phyloP scores from a whole-genome alignment of 169 alveolate genomes.

The Perkinsus chesapeaki region DNA sequence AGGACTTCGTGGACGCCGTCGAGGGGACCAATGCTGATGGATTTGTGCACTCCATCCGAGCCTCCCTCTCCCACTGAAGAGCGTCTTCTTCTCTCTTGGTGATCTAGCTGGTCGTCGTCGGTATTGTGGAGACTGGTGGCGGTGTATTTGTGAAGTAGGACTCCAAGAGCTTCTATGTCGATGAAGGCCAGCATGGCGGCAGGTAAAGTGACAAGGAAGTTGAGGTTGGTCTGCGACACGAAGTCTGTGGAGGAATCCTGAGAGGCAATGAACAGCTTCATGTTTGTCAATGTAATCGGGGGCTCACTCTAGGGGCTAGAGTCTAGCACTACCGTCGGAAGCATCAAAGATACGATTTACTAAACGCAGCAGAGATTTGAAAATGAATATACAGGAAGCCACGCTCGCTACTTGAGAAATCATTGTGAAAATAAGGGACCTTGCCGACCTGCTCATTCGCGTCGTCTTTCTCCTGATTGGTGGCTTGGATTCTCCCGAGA shows the following conservation, averaged over 20 bases:
- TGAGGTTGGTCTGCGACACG: background rate
- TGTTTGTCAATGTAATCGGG: too few relatives aligned
- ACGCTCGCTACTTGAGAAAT: too few relatives aligned
- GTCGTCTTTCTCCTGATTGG: background rate
- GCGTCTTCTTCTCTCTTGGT: too few relatives aligned
- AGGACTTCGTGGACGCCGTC: background rate
- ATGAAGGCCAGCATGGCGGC: background rate
- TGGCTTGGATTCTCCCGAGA: background rate
- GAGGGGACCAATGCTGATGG: background rate
- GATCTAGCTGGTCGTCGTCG: background rate
- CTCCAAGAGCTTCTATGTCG: background rate
- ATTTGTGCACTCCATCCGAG: background rate
- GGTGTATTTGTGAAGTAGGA: background rate
- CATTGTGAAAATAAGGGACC: background rate
- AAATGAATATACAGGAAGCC: too few relatives aligned
- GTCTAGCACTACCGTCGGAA: too few relatives aligned
- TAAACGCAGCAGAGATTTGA: too few relatives aligned
- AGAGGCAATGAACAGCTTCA: background rate
- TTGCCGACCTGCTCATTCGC: background rate
- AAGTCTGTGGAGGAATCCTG: background rate
- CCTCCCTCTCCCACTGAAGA: background rate
- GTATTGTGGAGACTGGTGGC: background rate
- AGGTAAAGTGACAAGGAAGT: background rate
- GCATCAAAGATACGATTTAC: too few relatives aligned
- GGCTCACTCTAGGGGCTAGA: too few relatives aligned